Base-by-base conservation (phyloP, 108 stramenopile species). In the Pseudonitzschia delicatissima region DNA sequence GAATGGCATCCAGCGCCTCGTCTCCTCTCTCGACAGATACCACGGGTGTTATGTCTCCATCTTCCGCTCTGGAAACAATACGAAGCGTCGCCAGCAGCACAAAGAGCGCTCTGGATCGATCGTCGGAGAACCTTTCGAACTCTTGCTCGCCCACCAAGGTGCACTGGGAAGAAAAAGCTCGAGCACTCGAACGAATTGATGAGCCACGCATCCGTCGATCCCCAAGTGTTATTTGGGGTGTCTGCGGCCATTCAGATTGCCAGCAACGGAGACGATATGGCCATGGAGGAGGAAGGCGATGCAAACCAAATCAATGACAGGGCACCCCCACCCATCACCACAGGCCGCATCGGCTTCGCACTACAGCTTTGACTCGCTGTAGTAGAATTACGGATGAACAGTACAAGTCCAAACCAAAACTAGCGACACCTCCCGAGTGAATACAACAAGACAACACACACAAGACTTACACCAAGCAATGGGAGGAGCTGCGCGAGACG, bases 151-250 rank as follows among this genome's bases (percentile, higher is more conserved):
- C 47, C 7, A 48, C 47, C 37, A 40, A 42, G 45, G 33, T 64
- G 26, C 64, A 64, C 27, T 49, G 64, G 64, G 45, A 64, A 31
- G 64, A 64, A 49, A 35, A 48, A 48, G 26, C 36, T 61, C 8
- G 59, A 33, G n/a, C 28, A 55, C n/a, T 55, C 53, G 33, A 55
- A 6, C 33, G 53, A 55, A 27, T 17, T 55, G 33, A 55, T 55
- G 53, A 48, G 47, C 20, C 47, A 21, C 21, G 47, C 21, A n/a
- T n/a, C n/a, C n/a, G 47, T 48, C 17, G 20, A 18, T 23, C 47
- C 47, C 17, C 47, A 48, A 29, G 53, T 55, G 5, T 55, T 55
- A 23, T 26, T 61, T 7, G 6, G 36, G 31, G 32, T 58, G 8
- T 29, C 27, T 52, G 17, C 51, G 4, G 21, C 28, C n/a, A 34